Conservation (phyloP, 1,139 yeast genomes). For the Casaregolazyma lundiana region DNA sequence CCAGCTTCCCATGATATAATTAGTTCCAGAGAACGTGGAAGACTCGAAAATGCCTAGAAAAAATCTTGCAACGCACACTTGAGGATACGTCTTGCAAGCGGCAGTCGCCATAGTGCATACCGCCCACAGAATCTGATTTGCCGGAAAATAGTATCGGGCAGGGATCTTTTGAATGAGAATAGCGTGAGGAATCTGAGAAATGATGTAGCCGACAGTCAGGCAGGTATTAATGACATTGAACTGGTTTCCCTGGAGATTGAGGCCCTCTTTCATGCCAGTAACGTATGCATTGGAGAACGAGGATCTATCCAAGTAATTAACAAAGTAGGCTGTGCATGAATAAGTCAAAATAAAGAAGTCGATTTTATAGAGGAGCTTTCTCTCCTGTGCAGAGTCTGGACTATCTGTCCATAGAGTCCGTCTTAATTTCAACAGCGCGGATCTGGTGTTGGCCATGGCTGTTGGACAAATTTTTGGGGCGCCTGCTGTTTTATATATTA, state of each 20-base stretch:
- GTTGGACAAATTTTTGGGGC: no score
- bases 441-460: not conserved
- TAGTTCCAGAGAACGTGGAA: conserved; percentile 55
- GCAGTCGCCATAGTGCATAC: conserved; percentile 55
- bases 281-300: conserved; percentile 47
- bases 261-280: conserved; percentile 58
- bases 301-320: conserved; percentile 34
- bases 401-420: not conserved
- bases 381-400: conserved; percentile 19
- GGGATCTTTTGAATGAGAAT: conserved; percentile 43
- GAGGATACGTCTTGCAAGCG: conserved; percentile 43
- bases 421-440: not conserved
- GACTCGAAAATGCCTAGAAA: conserved; percentile 61
- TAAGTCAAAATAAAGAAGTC: conserved; percentile 30
- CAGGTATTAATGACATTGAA: conserved; percentile 12
- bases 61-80: conserved; percentile 55
- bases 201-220: conserved; percentile 46
- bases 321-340: conserved; percentile 32
- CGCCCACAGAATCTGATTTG: conserved; percentile 63
- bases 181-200: conserved; percentile 48
- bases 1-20: conserved; percentile 59
- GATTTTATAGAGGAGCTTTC: conserved; percentile 33
- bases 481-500: no score
- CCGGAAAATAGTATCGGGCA: conserved; percentile 51
- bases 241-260: conserved; percentile 42